Percentiles rank a stretch among this genome's conserved stretches.
Conservation (phyloP, 2,329 filamentous ascomycete genomes). For the Ceratocystis alfenasii region DNA sequence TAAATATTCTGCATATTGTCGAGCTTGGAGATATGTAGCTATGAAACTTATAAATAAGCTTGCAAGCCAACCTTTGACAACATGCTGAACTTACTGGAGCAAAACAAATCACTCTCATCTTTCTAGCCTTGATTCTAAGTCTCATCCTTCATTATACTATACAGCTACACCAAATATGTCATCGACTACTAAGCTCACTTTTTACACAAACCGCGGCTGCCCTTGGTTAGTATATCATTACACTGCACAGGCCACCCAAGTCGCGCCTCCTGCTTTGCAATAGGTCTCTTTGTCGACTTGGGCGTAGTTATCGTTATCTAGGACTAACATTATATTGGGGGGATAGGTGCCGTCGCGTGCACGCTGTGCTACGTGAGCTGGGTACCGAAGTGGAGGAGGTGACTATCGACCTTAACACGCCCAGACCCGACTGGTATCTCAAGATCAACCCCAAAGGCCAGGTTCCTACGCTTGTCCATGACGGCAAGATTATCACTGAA, state of each 20-base stretch:
- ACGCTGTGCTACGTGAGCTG: constrained; percentile 58
- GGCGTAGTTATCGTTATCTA: too few species aligned
- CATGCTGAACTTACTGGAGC: too few species aligned
- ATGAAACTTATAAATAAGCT: too few species aligned
- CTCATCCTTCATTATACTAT: background rate
- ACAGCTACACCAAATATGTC: constrained; percentile 24
- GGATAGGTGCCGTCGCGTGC: constrained; percentile 47
- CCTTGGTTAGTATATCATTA: constrained; percentile 38
- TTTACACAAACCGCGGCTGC: constrained; percentile 60
- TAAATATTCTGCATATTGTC: too few species aligned
- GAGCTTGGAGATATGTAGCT: too few species aligned
- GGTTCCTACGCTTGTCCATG: constrained; percentile 58
- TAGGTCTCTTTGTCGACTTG: too few species aligned
- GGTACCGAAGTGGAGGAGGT: constrained; percentile 56
- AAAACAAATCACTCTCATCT: too few species aligned
- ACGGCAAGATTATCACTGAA: constrained; percentile 57
- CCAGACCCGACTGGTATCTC: constrained; percentile 62
- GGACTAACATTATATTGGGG: background rate
- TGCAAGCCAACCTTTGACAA: too few species aligned
- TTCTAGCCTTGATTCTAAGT: background rate
- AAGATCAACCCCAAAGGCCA: constrained; percentile 67
- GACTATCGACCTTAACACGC: constrained; percentile 56
- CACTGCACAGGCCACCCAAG: too few species aligned
- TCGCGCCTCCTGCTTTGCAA: background rate
- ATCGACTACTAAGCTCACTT: constrained; percentile 40